Evolutionary conservation across 2,329 filamentous ascomycete species (phyloP).

Genomic region (Pseudopyrenochaeta lycopersici): DNA sequence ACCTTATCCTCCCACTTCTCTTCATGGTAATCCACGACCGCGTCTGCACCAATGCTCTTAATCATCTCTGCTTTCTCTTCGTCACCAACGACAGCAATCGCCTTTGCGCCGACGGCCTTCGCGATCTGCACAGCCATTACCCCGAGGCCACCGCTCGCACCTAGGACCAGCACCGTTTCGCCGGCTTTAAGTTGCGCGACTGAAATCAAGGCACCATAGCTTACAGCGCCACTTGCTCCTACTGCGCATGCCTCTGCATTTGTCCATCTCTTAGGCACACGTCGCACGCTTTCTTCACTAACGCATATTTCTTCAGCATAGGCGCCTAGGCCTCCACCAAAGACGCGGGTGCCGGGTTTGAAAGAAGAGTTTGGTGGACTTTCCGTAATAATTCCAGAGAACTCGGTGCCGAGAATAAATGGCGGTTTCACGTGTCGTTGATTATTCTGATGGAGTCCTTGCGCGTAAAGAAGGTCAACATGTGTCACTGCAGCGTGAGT

Average conservation of each 20-base stretch:
- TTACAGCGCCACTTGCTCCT: conserved; percentile 62
- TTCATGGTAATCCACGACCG: conserved; percentile 54
- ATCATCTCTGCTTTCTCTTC: conserved; percentile 56
- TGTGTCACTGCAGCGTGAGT: conserved; percentile 67
- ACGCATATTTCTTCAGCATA: conserved; percentile 63
- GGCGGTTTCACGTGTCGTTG: conserved; percentile 64
- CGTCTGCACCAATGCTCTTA: conserved; percentile 51
- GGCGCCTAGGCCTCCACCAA: conserved; percentile 61
- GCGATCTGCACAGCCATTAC: conserved; percentile 66
- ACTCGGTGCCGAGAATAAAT: conserved; percentile 69
- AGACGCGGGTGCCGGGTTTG: conserved; percentile 61
- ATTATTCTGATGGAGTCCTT: conserved; percentile 69
- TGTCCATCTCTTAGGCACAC: conserved; percentile 57
- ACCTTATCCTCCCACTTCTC: conserved; percentile 62
- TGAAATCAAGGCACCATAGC: conserved; percentile 60
- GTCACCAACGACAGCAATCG: conserved; percentile 63
- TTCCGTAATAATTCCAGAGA: conserved; percentile 62
- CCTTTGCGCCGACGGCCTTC: conserved; percentile 61
- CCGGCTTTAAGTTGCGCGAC: conserved; percentile 54
- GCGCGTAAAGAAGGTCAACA: conserved; percentile 67
- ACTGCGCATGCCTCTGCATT: conserved; percentile 63
- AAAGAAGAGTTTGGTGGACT: conserved; percentile 48
- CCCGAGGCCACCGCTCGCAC: conserved; percentile 65
- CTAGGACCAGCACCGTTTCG: conserved; percentile 64
- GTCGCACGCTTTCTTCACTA: conserved; percentile 50